Base-by-base conservation (phyloP, 225 moss, liverwort and hornwort species). In the Pseudoscleropodium purum region DNA sequence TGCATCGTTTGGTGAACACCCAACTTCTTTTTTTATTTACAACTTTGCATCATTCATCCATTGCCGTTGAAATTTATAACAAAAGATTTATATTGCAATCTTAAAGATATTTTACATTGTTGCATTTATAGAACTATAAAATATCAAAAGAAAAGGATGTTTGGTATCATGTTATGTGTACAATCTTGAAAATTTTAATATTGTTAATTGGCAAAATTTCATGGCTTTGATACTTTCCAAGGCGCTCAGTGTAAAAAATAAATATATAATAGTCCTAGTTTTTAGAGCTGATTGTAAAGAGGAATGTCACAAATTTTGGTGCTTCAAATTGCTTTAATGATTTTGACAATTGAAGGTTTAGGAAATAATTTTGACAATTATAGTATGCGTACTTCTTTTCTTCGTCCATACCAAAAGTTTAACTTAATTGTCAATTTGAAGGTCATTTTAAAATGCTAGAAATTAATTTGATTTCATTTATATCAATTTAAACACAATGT, bases 371-470 rank as follows among this genome's bases (percentile, higher is more conserved):
- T 47, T 76, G 76, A 21, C 8, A 34, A 52, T 34, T 33, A 49
- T 1, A 3, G 0, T 30, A 33, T 31, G 6, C 4, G 1, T 75
- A 5, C 18, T 26, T 3, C 1, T 73, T 43, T 29, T 16, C 18
- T 74, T 21, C 8, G 2, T 76, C 8, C 23, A 0, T 34, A 5
- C 13, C 20, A 47, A 59, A 57, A 23, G 57, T 57, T 23, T 59
- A 31, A 76, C n/a, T n/a, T n/a, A 34, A 8, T 2, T 76, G 2
- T 52, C 6, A 36, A 20, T 36, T 10, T 30, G 47, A 45, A 74
- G 30, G 45, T 74, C 6, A 74, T 74, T 45, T 26, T 30, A 10
- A 45, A 45, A 74, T 45, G 6, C 2, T 10, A 0, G 18, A 45
- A 74, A 29, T 74, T 30, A 72, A 7, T 5, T 72, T 41, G 0